A percentile compares a stretch with the other conserved stretches of the same genome.
Evolutionary conservation across 129 eudicot species (phyloP).

Genomic region (Tanacetum coccineum): DNA sequence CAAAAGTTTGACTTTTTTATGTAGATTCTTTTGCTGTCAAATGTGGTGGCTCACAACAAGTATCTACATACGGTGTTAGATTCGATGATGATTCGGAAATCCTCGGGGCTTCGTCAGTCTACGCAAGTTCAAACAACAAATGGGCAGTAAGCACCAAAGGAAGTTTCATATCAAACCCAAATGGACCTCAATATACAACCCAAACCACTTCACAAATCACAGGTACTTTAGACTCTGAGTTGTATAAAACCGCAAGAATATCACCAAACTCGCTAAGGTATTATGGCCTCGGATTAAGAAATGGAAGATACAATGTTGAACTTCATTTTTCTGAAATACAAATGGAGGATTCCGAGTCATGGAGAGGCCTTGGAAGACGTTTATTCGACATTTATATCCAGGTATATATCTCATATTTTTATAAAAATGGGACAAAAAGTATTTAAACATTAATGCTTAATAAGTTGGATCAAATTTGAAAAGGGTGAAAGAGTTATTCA

Average conservation of each 20-base stretch:
- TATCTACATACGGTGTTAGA: constrained; percentile 39
- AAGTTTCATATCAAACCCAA: constrained; percentile 55
- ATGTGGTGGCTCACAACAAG: constrained; percentile 55
- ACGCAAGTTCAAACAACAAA: constrained; percentile 34
- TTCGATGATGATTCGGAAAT: constrained; percentile 60
- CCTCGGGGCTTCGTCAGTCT: constrained; percentile 63
- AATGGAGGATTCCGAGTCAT: constrained; percentile 58
- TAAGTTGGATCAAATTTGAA: neutral
- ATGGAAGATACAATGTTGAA: constrained; percentile 47
- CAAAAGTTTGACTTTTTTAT: constrained; percentile 20
- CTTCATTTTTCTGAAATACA: constrained; percentile 76
- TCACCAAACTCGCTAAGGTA: constrained; percentile 67
- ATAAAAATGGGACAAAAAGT: constrained; percentile 4
- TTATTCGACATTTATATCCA: constrained; percentile 64
- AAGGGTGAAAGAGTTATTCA: constrained; percentile 61
- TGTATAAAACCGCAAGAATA: constrained; percentile 65
- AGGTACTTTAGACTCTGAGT: constrained; percentile 58
- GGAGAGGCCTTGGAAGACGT: constrained; percentile 75
- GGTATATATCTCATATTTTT: constrained; percentile 26
- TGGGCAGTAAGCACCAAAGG: constrained; percentile 78
- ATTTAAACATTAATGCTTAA: neutral
- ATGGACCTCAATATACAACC: constrained; percentile 44
- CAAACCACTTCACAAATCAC: constrained; percentile 57
- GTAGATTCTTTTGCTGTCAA: constrained; percentile 62
- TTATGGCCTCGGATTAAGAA: constrained; percentile 60